These are phyloP conservation scores for Taxawa tesnikishii DNA, from an alignment of 2,329 filamentous ascomycete species.

Conservation along the genomic window DNA sequence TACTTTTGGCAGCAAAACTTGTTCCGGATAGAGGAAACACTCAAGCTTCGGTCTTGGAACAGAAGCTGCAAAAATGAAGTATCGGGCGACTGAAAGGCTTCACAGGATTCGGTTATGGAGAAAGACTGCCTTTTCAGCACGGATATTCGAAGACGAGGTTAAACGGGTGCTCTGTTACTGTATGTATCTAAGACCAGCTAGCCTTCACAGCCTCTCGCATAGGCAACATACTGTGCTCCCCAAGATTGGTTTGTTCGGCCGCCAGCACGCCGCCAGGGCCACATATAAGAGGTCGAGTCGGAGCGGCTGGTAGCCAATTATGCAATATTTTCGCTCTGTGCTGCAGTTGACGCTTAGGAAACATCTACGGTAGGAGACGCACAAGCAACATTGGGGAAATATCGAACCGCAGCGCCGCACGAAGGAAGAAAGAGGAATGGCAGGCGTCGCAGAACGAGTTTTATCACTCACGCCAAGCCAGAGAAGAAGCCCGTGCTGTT, in stretches of 20 bases:
- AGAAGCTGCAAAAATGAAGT: too few relatives aligned
- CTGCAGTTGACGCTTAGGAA: conserved; percentile 19
- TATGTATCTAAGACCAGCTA: too few relatives aligned
- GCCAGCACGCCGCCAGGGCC: conserved; percentile 22
- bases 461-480: conserved; percentile 4
- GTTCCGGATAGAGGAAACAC: too few relatives aligned
- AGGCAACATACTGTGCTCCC: too few relatives aligned
- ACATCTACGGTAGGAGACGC: conserved; percentile 14
- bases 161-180: too few relatives aligned
- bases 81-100: too few relatives aligned
- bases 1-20: too few relatives aligned
- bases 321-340: conserved; percentile 23
- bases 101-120: too few relatives aligned
- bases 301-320: conserved; percentile 17
- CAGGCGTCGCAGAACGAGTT: conserved; percentile 1
- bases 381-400: conserved; percentile 22
- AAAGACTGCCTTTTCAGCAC: too few relatives aligned
- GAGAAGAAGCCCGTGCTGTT: conserved; percentile 1
- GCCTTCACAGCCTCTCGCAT: too few relatives aligned
- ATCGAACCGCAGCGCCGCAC: conserved; percentile 21
- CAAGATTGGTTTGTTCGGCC: conserved; percentile 15
- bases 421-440: conserved; percentile 15
- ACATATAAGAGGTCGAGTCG: conserved; percentile 17
- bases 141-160: too few relatives aligned
- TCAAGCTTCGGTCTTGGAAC: too few relatives aligned